phyloP scores from a whole-genome alignment of 164 flowering plant species.

The Annona cherimola region DNA sequence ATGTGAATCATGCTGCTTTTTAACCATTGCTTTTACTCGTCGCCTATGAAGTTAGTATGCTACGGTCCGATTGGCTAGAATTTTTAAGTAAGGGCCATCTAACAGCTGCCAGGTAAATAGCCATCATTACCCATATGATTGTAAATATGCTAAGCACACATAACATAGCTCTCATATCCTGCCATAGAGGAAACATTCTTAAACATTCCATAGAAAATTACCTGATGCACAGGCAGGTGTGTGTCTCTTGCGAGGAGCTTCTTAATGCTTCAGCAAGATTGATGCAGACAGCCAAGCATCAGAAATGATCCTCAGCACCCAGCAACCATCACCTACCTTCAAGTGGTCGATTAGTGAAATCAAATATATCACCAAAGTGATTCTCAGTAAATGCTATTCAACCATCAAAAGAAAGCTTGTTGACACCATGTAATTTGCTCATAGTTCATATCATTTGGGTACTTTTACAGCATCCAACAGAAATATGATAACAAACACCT shows the following conservation, averaged over 20 bases:
- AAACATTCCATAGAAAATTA: slow-evolving; percentile 9
- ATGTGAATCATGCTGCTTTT: neutral
- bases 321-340: slow-evolving; percentile 97
- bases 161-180: no score
- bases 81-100: neutral
- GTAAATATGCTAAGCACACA: no score
- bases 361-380: slow-evolving; percentile 80
- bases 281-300: slow-evolving; percentile 71
- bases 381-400: slow-evolving; percentile 77
- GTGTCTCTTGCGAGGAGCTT: slow-evolving; percentile 82
- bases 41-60: neutral
- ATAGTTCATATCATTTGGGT: no score
- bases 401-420: slow-evolving; percentile 75
- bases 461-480: no score
- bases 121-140: neutral
- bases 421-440: slow-evolving; percentile 44
- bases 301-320: slow-evolving; percentile 92
- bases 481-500: no score
- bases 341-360: slow-evolving; percentile 92
- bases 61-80: neutral
- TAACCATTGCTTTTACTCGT: neutral
- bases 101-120: neutral
- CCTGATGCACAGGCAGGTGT: slow-evolving; percentile 69
- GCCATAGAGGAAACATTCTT: neutral
- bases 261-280: slow-evolving; percentile 80